Percentiles rank a stretch among this genome's conserved stretches.
Evolutionary conservation across 1,284 basidiomycete species (phyloP).

Genomic region (Takashimella koratensis): DNA sequence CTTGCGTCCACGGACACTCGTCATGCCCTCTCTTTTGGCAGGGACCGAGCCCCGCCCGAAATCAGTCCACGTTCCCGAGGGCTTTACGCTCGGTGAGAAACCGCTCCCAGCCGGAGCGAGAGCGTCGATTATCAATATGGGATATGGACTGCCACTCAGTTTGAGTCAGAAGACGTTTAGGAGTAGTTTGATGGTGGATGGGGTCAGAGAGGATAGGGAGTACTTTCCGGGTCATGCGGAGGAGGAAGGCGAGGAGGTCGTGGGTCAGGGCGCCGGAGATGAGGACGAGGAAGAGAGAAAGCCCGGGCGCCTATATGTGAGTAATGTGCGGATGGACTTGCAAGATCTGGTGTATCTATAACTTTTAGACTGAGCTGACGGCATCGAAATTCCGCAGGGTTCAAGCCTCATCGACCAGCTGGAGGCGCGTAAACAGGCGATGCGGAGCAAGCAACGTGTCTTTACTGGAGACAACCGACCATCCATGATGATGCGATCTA

Average conservation of each 20-base stretch:
- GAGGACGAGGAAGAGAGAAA: slow-evolving; percentile 23
- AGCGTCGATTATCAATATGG: slow-evolving; percentile 24
- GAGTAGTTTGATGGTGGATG: slow-evolving; percentile 34
- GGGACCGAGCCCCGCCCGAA: slow-evolving; percentile 10
- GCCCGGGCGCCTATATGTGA: slow-evolving; percentile 40
- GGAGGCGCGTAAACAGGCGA: slow-evolving; percentile 40
- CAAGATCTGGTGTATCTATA: no score
- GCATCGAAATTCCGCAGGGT: slow-evolving; percentile 19
- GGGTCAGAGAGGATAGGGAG: slow-evolving; percentile 21
- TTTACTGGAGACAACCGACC: slow-evolving; percentile 48
- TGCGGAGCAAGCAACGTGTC: slow-evolving; percentile 38
- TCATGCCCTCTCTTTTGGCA: slow-evolving; percentile 41
- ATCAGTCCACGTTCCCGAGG: slow-evolving; percentile 30
- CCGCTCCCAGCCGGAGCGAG: slow-evolving; percentile 44
- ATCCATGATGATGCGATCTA: slow-evolving; percentile 43
- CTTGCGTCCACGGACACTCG: slow-evolving; percentile 41
- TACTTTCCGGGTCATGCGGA: slow-evolving; percentile 16
- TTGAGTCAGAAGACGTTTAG: slow-evolving; percentile 41
- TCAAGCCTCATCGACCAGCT: slow-evolving; percentile 48
- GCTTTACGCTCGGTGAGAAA: slow-evolving; percentile 41
- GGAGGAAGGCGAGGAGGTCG: slow-evolving; percentile 20
- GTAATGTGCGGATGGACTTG: slow-evolving; percentile 8
- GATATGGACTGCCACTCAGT: slow-evolving; percentile 29
- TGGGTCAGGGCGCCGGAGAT: slow-evolving; percentile 19
- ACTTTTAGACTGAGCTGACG: slow-evolving; percentile 8